These are phyloP conservation scores for Nakataea oryzae DNA, from an alignment of 2,329 filamentous ascomycete genomes.

Conservation along the genomic window DNA sequence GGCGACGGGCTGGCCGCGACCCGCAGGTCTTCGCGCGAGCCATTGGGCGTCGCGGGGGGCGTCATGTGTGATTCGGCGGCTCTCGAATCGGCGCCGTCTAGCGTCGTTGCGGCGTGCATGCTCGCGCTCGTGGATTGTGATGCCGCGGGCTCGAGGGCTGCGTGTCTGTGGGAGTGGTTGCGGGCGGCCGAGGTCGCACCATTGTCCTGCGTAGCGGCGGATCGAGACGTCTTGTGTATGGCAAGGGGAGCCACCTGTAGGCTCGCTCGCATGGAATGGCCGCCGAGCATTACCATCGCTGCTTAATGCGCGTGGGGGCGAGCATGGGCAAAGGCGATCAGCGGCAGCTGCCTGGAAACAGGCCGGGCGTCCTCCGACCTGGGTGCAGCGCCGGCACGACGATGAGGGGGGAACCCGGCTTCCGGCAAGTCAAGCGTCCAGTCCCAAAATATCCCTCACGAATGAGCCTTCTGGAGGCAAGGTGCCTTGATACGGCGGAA, in stretches of 20 bases:
- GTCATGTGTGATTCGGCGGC: conserved; percentile 56
- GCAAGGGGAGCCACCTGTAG: conserved; percentile 50
- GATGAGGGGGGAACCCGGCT: background rate
- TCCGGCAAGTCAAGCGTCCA: background rate
- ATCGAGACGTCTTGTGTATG: conserved; percentile 32
- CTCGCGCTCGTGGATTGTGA: background rate
- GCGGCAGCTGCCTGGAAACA: background rate
- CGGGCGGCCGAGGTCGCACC: conserved; percentile 11
- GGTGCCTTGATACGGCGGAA: background rate
- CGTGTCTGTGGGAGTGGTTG: conserved; percentile 14
- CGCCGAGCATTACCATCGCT: conserved; percentile 36
- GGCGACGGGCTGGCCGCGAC: conserved; percentile 29
- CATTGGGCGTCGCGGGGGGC: conserved; percentile 65
- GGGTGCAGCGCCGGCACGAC: background rate
- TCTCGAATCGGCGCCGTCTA: conserved; percentile 20
- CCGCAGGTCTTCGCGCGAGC: conserved; percentile 49
- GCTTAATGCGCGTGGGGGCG: conserved; percentile 17
- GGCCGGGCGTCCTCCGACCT: background rate
- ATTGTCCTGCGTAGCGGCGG: conserved; percentile 16
- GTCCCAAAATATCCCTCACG: background rate
- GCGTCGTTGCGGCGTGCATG: background rate
- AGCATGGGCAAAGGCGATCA: conserved; percentile 21
- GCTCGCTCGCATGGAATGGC: conserved; percentile 42
- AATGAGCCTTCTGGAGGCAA: background rate
- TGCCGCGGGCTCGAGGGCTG: background rate